A percentile compares a stretch with the other conserved stretches of the same genome.
Evolutionary conservation across 768 basidiomycete species (phyloP).

Genomic region (Russula griseocarnosa): DNA sequence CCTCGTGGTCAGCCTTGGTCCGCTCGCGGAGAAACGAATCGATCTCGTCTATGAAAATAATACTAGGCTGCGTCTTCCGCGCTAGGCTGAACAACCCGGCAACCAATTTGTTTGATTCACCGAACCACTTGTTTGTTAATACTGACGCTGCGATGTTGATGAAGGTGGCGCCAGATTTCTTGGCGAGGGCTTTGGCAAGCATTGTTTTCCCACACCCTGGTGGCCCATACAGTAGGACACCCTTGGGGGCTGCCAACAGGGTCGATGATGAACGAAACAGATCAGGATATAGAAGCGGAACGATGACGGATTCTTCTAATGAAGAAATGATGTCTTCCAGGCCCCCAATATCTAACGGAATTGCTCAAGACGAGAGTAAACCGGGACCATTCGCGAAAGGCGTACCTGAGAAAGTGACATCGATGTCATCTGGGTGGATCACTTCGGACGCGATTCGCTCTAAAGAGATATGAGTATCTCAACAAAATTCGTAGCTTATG

Average conservation of each 20-base stretch:
- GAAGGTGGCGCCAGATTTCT: slow-evolving; percentile 95
- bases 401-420: slow-evolving; percentile 68
- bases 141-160: slow-evolving; percentile 80
- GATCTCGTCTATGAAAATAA: slow-evolving; percentile 99
- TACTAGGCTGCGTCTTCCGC: slow-evolving; percentile 86
- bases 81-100: slow-evolving; percentile 93
- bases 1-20: slow-evolving; percentile 88
- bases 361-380: slow-evolving; percentile 4
- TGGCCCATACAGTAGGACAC: slow-evolving; percentile 92
- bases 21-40: slow-evolving; percentile 92
- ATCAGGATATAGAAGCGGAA: slow-evolving; percentile 85
- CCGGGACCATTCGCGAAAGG: neutral
- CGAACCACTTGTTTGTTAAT: slow-evolving; percentile 80
- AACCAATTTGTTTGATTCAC: slow-evolving; percentile 92
- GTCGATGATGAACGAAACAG: slow-evolving; percentile 79
- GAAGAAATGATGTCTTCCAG: slow-evolving; percentile 86
- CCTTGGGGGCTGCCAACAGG: slow-evolving; percentile 88
- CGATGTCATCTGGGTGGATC: slow-evolving; percentile 87
- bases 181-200: slow-evolving; percentile 97
- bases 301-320: slow-evolving; percentile 93
- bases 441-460: slow-evolving; percentile 89
- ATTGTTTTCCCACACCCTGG: slow-evolving; percentile 99
- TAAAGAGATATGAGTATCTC: slow-evolving; percentile 32
- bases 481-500: neutral
- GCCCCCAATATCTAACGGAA: slow-evolving; percentile 75